A percentile compares a stretch with the other conserved stretches of the same genome.
phyloP scores from a whole-genome alignment of 345 rosid species.

The Camelina neglecta region DNA sequence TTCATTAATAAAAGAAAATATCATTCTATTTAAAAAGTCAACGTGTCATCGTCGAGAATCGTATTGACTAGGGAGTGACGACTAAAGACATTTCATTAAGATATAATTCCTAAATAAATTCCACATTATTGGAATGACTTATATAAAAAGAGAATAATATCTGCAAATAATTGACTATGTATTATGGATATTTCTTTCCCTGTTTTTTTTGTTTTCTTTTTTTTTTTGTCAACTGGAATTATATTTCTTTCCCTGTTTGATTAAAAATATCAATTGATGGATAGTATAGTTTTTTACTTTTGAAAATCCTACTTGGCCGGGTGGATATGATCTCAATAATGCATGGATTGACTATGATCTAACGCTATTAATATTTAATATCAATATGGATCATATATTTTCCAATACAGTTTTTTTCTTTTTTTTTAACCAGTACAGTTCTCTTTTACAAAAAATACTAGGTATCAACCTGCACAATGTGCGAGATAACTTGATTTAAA shows the following conservation, averaged over 20 bases:
- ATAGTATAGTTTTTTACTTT: no score
- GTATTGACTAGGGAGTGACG: conserved; percentile 10
- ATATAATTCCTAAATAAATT: neutral
- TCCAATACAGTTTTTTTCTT: no score
- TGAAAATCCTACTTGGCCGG: neutral
- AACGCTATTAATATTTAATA: no score
- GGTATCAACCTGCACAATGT: no score
- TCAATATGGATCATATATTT: no score
- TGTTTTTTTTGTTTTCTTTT: neutral
- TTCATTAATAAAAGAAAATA: neutral
- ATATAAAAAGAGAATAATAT: conserved; percentile 28
- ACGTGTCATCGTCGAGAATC: neutral
- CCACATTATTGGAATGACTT: neutral
- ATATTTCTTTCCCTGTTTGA: conserved; percentile 21
- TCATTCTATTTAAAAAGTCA: conserved; percentile 16
- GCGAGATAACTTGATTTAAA: no score
- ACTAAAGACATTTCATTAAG: neutral
- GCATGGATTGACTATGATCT: neutral
- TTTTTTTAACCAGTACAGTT: no score
- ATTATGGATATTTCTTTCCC: conserved; percentile 22
- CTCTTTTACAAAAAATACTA: no score
- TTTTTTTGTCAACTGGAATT: no score
- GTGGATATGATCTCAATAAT: neutral
- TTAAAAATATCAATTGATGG: neutral
- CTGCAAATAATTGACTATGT: neutral